Evolutionary conservation across 2,329 filamentous ascomycete species (phyloP), one percentile per base, ranked within the genome.

Genomic region (Fusarium tupiense): DNA sequence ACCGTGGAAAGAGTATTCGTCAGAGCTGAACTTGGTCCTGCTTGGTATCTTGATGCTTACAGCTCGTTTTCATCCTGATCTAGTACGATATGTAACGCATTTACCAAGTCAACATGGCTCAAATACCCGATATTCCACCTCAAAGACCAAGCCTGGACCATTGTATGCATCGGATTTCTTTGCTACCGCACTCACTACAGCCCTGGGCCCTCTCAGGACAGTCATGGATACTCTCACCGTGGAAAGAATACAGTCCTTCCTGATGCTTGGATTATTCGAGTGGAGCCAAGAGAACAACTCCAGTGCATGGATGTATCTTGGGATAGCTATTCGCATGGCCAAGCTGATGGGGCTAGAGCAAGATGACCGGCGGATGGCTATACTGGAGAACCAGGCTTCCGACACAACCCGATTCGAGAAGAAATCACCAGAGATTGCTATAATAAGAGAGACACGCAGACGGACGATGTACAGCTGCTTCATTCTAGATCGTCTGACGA

Each of bases 391-490:
- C 5, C 53, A 47, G 29, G 6, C 52, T 8, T 9, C 26, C 1
- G 17, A 9, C 33, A 33, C 62, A 26, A 33, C 31, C n/a, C 24
- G 4, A n/a, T 33, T 50, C 20, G 29, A 29, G 14, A 67, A 8
- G 10, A 53, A 24, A 8, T 41, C 35, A 7, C 26, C 53, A 6
- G 65, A 67, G 14, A 41, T 53, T 16, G 13, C 40, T 5, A 67
- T 67, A 14, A 33, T 67, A 33, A 67, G 63, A 41, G 65, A 67
- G 80, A 88, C 91, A 19, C 85, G 87, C 68, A 86, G 92, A 33
- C 88, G 93, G 12, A 93, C 92, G 2, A 92, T 94, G 84, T 94
- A 92, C 84, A 93, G 92, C 75, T 93, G 92, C 77, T 91, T 93
- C 67, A 90, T 94, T 59, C 85, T 94, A 74, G 92, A 94, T 79